Base-by-base conservation (phyloP, 345 rosid genomes). In the Lagerstroemia speciosa region DNA sequence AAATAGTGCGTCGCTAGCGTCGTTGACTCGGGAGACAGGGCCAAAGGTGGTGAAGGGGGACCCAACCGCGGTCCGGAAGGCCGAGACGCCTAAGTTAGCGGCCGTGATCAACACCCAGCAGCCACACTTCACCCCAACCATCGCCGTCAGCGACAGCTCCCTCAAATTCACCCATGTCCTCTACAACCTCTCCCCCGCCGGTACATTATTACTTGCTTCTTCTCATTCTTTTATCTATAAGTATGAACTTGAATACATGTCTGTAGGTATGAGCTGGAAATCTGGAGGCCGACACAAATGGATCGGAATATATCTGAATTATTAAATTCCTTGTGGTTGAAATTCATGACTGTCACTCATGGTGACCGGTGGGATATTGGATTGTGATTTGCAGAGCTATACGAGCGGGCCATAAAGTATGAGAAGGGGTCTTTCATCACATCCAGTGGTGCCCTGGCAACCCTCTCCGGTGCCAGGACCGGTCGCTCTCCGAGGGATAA, bases 151-250 rank as follows among this genome's bases (percentile, higher is more conserved):
- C 27, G 99, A 94, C 78, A 94, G 99, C 68, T 70, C 83, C 58
- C 78, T 94, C 78, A 94, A 94, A 70, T 94, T 91, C 82, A 94
- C 99, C 19, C 99, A 92, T 57, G 78, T 94, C 67, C 97, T 94
- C 65, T 91, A 91, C 85, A 94, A 94, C 71, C 97, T 94, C 34
- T 88, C 97, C 36, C 99, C 99, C 12, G 99, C 91, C 30, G 98
- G 98, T 89, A 80, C 40, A 24, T 53, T 12, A 2, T n/a, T n/a
- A n/a, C n/a, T n/a, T n/a, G n/a, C n/a, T n/a, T n/a, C n/a, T n/a
- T n/a, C n/a, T n/a, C n/a, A n/a, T n/a, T n/a, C n/a, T n/a, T n/a
- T n/a, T n/a, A n/a, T n/a, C n/a, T n/a, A n/a, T n/a, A n/a, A n/a
- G n/a, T n/a, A n/a, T n/a, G n/a, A n/a, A n/a, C n/a, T n/a, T n/a